Evolutionary conservation across 148 eudicot genomes (phyloP), one percentile per base, ranked within the genome.

Genomic region (Linanthus parryae): DNA sequence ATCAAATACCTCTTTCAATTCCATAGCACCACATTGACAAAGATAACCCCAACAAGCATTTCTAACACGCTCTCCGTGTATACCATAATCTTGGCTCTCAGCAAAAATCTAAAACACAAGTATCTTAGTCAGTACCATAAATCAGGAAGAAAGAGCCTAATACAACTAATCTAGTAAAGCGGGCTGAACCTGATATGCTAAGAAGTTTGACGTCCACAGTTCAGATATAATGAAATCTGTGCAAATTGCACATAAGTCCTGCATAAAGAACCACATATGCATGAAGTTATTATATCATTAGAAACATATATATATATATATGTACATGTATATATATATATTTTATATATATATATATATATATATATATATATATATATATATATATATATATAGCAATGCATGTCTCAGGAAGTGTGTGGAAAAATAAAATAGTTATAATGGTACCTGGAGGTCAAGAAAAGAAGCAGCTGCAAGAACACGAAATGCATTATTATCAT

Each of bases 41-140:
- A 94, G 95, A 71, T 88, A 94, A 36, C 99, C 96, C 99, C 99
- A 94, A 44, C 99, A 94, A 72, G 99, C 96, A 76, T 59, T 88
- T 82, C 96, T 75, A 67, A 94, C 99, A 57, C 96, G 85, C 64
- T 94, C 95, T 36, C 96, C 99, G 60, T 94, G 85, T 41, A 68
- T 59, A 55, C 99, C 99, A 65, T 94, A 94, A 73, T 94, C 99
- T 80, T 94, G 99, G 65, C 87, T 73, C 78, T 94, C 99, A 15
- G 82, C 99, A 50, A 94, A 94, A 42, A 88, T 76, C 99, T 94
- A 67, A 25, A 38, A 16, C 18, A 53, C 16, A 30, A 19, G 28
- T 33, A 51, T 3, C 47, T 18, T 18, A 34, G 38, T 64, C 19
- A 53, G 22, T 52, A 41, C 50, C n/a, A n/a, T n/a, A n/a, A n/a